A percentile compares a stretch with the other conserved stretches of the same genome.
Evolutionary conservation across 768 basidiomycete species (phyloP).

Genomic region (Filobasidium wieringae): DNA sequence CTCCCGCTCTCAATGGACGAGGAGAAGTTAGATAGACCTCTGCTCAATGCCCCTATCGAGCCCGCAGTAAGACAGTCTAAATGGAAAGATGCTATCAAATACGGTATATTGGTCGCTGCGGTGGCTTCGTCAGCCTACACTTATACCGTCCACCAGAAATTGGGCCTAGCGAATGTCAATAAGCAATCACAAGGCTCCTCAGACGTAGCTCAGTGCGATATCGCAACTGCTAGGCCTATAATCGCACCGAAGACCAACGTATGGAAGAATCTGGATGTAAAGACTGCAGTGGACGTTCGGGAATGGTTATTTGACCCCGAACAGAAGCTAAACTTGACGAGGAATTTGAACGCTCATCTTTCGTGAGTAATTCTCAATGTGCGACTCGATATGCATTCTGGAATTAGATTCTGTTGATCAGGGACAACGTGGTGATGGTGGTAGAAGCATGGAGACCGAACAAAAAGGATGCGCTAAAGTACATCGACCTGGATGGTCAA

Average conservation of each 20-base stretch:
- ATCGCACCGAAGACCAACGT: slow-evolving; percentile 30
- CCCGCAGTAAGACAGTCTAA: too few relatives aligned
- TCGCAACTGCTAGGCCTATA: not conserved
- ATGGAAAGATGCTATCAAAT: too few relatives aligned
- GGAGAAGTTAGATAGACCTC: too few relatives aligned
- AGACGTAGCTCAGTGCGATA: too few relatives aligned
- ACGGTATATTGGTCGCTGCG: too few relatives aligned
- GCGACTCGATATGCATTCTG: not conserved
- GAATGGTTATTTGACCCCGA: slow-evolving; percentile 45
- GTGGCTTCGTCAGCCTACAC: too few relatives aligned
- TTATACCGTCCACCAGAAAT: too few relatives aligned
- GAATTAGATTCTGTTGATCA: not conserved
- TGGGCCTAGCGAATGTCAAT: too few relatives aligned
- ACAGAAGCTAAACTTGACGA: slow-evolving; percentile 47
- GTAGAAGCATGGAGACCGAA: slow-evolving; percentile 48
- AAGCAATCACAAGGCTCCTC: too few relatives aligned
- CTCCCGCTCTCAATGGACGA: too few relatives aligned
- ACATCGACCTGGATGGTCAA: slow-evolving; percentile 40
- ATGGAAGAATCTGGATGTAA: slow-evolving; percentile 47
- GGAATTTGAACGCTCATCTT: slow-evolving; percentile 26
- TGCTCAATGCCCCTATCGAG: too few relatives aligned
- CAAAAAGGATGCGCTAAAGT: slow-evolving; percentile 45
- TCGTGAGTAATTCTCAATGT: slow-evolving; percentile 14
- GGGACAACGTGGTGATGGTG: slow-evolving; percentile 47
- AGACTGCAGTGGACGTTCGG: slow-evolving; percentile 43